Conservation (phyloP, 2,329 filamentous ascomycete genomes). For the Pseudogymnoascus sp. region DNA sequence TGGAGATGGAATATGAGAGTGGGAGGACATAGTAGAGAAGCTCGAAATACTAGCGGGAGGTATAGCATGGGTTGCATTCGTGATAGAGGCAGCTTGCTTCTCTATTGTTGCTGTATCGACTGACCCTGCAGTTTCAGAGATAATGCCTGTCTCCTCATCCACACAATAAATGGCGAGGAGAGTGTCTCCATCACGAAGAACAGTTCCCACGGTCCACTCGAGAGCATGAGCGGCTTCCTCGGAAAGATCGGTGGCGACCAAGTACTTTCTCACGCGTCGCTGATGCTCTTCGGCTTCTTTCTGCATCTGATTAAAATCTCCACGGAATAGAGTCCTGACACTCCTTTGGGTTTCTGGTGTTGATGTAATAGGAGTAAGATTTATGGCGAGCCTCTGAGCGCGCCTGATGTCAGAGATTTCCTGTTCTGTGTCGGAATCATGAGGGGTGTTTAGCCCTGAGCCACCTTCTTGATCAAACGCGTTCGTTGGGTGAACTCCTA, state of each 20-base stretch:
- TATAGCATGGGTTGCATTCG: slow-evolving; percentile 38
- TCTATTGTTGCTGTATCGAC: slow-evolving; percentile 69
- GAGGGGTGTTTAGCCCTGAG: slow-evolving; percentile 48
- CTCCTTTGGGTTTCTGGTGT: slow-evolving; percentile 71
- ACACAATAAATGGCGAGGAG: slow-evolving; percentile 89
- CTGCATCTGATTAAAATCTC: slow-evolving; percentile 71
- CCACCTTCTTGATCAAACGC: slow-evolving; percentile 64
- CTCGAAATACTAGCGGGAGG: neutral
- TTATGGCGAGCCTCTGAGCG: slow-evolving; percentile 77
- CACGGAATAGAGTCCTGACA: slow-evolving; percentile 83
- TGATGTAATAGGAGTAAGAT: slow-evolving; percentile 71
- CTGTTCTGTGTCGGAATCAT: slow-evolving; percentile 80
- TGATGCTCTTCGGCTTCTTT: slow-evolving; percentile 72
- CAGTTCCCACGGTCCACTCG: slow-evolving; percentile 95
- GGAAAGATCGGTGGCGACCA: slow-evolving; percentile 92
- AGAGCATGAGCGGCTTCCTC: slow-evolving; percentile 91
- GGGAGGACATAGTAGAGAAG: neutral
- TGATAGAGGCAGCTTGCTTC: slow-evolving; percentile 67
- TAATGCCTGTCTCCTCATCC: slow-evolving; percentile 72
- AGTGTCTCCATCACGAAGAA: slow-evolving; percentile 88
- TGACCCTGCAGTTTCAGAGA: slow-evolving; percentile 23
- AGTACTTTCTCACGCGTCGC: slow-evolving; percentile 75
- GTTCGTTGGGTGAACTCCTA: slow-evolving; percentile 69
- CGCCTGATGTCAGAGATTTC: slow-evolving; percentile 78
- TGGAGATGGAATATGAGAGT: slow-evolving; percentile 13